Base-by-base conservation (phyloP, 2,329 filamentous ascomycete genomes). In the Colletotrichum sp. region DNA sequence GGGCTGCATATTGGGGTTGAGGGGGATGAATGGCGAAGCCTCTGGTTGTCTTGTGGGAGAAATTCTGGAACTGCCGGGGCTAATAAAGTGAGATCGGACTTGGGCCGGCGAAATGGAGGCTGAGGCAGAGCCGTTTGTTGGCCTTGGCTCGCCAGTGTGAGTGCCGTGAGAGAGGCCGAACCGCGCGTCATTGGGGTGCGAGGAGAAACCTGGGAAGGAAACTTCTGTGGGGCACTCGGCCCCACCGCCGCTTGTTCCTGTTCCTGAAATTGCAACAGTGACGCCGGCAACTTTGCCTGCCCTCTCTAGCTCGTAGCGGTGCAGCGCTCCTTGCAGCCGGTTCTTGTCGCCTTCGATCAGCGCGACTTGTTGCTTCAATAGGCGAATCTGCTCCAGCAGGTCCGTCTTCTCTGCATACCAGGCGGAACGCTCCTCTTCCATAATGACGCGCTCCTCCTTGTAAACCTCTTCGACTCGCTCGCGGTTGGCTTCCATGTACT, bases 401-500 rank as follows among this genome's bases (percentile, higher is more conserved):
- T 77, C 79, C 5, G 80, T 79, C 79, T 86, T 89, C 78, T 90
- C 88, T 16, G 81, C 81, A 26, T 87, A 81, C 89, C 89, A 90
- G 15, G 84, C 80, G 18, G 85, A 80, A 21, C 87, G 85, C 76
- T 90, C 87, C 52, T 89, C 87, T 67, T 90, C 88, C 87, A 91
- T 90, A 72, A 90, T 85, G 66, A 83, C 83, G 9, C 88, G 87
- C 79, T 91, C 89, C 78, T 90, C 88, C 77, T 87, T 87, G 79
- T 90, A 90, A n/a, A 91, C 87, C 79, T 90, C 87, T 78, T 91
- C 90, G 6, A 87, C 89, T 16, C 88, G 87, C 61, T 86, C 86
- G 13, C 89, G 87, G 77, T 88, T 90, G 8, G 88, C 88, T 79
- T 91, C 89, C 72, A 91, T 83, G 72, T 90, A 86, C 66, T 86